Conservation (phyloP, 1,284 basidiomycete genomes). For the Pseudozyma hubeiensis region DNA sequence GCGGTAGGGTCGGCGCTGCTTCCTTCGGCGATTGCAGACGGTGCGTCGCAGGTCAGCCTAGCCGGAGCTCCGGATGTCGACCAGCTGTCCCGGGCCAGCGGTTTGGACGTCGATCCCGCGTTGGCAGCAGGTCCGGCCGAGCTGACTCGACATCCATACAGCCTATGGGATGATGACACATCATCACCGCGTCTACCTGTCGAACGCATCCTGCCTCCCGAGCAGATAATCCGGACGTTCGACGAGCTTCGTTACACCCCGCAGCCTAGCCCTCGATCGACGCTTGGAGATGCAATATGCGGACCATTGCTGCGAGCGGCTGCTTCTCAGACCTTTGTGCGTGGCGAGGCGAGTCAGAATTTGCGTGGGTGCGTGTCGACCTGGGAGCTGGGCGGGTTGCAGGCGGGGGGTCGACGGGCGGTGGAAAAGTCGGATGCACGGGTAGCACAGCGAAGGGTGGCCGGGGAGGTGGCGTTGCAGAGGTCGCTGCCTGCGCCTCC, state of each 20-base stretch:
- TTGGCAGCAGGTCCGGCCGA: no score
- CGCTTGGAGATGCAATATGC: background rate
- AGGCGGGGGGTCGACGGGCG: background rate
- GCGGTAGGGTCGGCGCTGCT: background rate
- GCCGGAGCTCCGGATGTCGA: background rate
- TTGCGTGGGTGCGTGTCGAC: slow-evolving; percentile 20
- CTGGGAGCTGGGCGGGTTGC: slow-evolving; percentile 23
- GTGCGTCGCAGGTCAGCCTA: background rate
- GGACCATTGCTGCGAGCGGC: slow-evolving; percentile 8
- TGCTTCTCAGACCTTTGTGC: slow-evolving; percentile 11
- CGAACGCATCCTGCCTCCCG: slow-evolving; percentile 54
- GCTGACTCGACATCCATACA: background rate
- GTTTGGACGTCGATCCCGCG: no score
- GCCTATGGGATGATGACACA: background rate
- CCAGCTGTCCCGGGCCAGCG: no score
- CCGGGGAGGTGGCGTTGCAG: background rate
- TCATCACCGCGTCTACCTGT: slow-evolving; percentile 16
- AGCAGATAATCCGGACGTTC: slow-evolving; percentile 49
- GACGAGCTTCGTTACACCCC: slow-evolving; percentile 37
- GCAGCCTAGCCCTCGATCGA: no score
- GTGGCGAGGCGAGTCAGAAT: no score
- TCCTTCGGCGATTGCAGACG: background rate
- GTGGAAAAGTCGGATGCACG: no score
- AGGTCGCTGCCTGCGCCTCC: slow-evolving; percentile 32
- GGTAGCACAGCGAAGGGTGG: no score